Evolutionary conservation across 805 yeast genomes (phyloP).

Genomic region (Blastobotrys peoriensis): DNA sequence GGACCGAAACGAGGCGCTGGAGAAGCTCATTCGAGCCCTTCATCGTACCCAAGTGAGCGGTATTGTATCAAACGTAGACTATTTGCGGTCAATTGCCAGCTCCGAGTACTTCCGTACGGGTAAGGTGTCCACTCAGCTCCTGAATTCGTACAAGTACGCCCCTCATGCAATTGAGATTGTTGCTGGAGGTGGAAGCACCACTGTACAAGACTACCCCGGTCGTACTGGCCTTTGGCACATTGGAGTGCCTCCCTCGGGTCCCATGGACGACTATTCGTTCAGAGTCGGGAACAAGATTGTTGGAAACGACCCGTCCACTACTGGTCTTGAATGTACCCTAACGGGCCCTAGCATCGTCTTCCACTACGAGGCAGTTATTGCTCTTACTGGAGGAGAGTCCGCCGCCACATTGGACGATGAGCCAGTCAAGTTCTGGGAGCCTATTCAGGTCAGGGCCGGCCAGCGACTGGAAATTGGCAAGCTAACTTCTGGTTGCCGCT

Average conservation of each 20-base stretch:
- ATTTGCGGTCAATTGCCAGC: conserved; percentile 76
- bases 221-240: conserved; percentile 79
- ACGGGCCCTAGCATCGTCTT: conserved; percentile 81
- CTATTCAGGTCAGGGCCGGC: conserved; percentile 66
- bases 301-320: conserved; percentile 75
- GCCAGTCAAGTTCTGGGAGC: conserved; percentile 58
- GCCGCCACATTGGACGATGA: conserved; percentile 61
- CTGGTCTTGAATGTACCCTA: conserved; percentile 86
- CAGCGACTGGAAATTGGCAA: conserved; percentile 78
- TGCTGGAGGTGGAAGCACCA: conserved; percentile 90
- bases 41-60: conserved; percentile 85
- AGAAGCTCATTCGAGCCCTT: conserved; percentile 70
- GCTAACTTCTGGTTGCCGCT: conserved; percentile 75
- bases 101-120: conserved; percentile 81
- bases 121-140: conserved; percentile 77
- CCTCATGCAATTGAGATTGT: conserved; percentile 82
- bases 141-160: conserved; percentile 71
- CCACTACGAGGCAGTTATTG: conserved; percentile 72
- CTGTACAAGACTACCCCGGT: conserved; percentile 94
- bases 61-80: conserved; percentile 84
- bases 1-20: conserved; percentile 79
- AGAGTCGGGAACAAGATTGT: conserved; percentile 85
- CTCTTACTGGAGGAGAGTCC: conserved; percentile 82
- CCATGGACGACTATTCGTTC: conserved; percentile 92
- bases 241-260: conserved; percentile 98